Evolutionary conservation across 805 yeast genomes (phyloP).

Genomic region (Schizosaccharomyces lindneri): DNA sequence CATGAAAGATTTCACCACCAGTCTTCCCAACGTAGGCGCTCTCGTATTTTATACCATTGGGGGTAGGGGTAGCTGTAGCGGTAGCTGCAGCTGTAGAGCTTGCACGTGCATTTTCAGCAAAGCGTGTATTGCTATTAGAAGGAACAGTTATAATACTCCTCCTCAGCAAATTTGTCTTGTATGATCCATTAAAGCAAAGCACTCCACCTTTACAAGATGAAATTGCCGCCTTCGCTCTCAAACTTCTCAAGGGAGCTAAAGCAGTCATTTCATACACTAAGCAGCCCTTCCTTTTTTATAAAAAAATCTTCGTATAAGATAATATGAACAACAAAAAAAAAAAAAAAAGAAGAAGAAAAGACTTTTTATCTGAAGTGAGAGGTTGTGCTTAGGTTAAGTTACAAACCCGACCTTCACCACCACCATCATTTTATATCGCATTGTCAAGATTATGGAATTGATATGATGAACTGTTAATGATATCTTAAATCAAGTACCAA

Average conservation of each 20-base stretch:
- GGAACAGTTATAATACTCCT: no score
- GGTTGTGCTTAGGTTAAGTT: no score
- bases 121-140: no score
- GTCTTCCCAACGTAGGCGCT: slow-evolving; percentile 44
- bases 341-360: no score
- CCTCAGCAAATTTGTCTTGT: not conserved
- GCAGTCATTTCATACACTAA: slow-evolving; percentile 3
- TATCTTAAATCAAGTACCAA: no score
- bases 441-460: no score
- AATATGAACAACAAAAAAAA: no score
- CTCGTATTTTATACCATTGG: not conserved
- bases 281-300: slow-evolving; percentile 4
- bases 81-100: not conserved
- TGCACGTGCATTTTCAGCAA: not conserved
- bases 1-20: slow-evolving; percentile 97
- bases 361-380: no score
- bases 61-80: not conserved
- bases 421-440: no score
- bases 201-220: not conserved
- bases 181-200: not conserved
- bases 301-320: not conserved
- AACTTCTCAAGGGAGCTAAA: not conserved
- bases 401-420: no score
- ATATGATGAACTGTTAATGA: no score
- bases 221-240: not conserved